Evolutionary conservation across 371 early-diverging fungal species (phyloP).

Genomic region (Mortierella sp.): DNA sequence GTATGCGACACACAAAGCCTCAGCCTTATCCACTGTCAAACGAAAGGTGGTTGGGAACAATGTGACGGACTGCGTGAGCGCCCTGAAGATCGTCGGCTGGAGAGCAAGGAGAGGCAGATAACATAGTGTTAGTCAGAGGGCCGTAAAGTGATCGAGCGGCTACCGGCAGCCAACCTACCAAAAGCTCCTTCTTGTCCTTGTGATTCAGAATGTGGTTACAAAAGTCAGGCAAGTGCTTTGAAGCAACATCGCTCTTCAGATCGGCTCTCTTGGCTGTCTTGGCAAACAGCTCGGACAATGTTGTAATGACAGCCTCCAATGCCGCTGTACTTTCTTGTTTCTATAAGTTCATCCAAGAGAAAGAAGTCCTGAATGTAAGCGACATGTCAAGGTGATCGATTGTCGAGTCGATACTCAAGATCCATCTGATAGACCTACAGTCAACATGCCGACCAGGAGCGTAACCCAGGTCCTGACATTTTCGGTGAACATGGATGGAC

Average conservation of each 20-base stretch:
- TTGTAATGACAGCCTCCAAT: conserved; percentile 57
- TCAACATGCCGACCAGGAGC: conserved; percentile 45
- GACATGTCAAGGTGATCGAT: background rate
- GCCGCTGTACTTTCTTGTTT: conserved; percentile 58
- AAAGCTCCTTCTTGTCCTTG: conserved; percentile 59
- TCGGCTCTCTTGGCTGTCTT: conserved; percentile 65
- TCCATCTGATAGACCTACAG: conserved; percentile 15
- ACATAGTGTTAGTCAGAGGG: background rate
- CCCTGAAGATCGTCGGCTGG: conserved; percentile 59
- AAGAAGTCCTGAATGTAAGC: conserved; percentile 18
- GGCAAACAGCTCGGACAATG: conserved; percentile 59
- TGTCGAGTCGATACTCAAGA: background rate
- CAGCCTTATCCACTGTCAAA: conserved; percentile 60
- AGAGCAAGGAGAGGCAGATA: background rate
- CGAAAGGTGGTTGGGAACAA: conserved; percentile 67
- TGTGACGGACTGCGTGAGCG: conserved; percentile 59
- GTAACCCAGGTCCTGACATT: conserved; percentile 60
- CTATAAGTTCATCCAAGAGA: conserved; percentile 59
- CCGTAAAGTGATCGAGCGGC: too few relatives aligned
- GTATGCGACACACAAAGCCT: conserved; percentile 63
- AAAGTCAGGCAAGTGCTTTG: conserved; percentile 63
- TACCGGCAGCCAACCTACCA: too few relatives aligned
- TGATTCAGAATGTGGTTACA: conserved; percentile 59
- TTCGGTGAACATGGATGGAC: conserved; percentile 53
- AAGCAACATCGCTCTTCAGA: conserved; percentile 67